Base-by-base conservation (phyloP, 371 early-diverging fungal genomes). In the Mucor lusitanicus region DNA sequence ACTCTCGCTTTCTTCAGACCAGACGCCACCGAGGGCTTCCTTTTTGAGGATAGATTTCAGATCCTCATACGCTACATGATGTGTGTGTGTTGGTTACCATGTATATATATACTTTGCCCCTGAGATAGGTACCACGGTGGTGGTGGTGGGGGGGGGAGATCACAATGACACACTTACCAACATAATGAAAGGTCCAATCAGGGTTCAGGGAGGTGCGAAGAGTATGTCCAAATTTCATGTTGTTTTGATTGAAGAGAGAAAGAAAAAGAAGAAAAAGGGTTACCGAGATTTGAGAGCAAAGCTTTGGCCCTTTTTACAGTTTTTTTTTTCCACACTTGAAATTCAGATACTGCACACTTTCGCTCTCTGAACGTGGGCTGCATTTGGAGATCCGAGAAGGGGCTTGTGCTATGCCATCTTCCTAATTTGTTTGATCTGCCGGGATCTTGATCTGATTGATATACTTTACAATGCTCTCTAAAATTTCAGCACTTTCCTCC, bases 191-290 rank as follows among this genome's bases (percentile, higher is more conserved):
- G 40, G 88, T 85, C 94, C 97, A 97, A 60, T 94, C 95, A 6
- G 87, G 88, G 67, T 92, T 87, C 32, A 93, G 82, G 39, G 90
- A 86, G 19, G 87, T 87, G 65, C 84, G 80, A 30, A 97, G 81
- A 68, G 94, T 92, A 67, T 91, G 88, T 30, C 93, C 94, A 81
- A 96, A 97, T 87, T 95, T 95, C 97, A 97, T 97, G 61, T n/a
- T 17, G 11, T 12, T 62, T 61, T 46, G 8, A 42, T 23, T 30
- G n/a, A 37, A n/a, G 62, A 50, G 13, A 59, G 50, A 48, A 39
- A 63, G 37, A 65, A 44, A 62, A 61, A 61, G 53, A 40, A 64
- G 39, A 23, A 64, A 57, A 33, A 62, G 44, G 46, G 19, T 46
- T 46, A 46, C 46, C 21, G 19, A 46, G 21, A 46, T 35, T 19